Percentiles rank a stretch among this genome's conserved stretches.
Evolutionary conservation across 129 eudicot species (phyloP).

Genomic region (Dittrichia graveolens): DNA sequence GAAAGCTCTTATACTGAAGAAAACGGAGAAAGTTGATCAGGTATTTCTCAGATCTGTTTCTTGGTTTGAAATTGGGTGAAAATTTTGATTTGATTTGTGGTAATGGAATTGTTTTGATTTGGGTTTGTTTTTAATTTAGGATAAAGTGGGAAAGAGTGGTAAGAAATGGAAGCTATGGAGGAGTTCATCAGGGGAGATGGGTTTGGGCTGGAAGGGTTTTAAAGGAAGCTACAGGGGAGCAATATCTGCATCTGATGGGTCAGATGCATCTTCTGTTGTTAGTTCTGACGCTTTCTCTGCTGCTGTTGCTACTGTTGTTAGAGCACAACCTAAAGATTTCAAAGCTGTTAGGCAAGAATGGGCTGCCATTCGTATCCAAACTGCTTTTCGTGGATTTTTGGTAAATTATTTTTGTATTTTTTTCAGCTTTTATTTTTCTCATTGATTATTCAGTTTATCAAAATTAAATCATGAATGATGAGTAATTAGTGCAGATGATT

Average conservation of each 20-base stretch:
- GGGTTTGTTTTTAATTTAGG: constrained; percentile 40
- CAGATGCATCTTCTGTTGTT: constrained; percentile 63
- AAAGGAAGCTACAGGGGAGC: constrained; percentile 53
- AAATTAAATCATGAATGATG: too few species aligned
- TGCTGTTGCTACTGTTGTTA: constrained; percentile 85
- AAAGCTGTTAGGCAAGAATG: constrained; percentile 84
- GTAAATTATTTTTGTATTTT: constrained; percentile 34
- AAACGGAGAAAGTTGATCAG: constrained; percentile 65
- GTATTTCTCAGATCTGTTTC: constrained; percentile 34
- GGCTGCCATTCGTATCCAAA: constrained; percentile 98
- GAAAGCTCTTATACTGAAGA: constrained; percentile 66
- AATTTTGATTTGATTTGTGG: not conserved
- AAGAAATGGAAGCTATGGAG: constrained; percentile 94
- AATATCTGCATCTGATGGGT: constrained; percentile 62
- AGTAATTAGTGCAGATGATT: too few species aligned
- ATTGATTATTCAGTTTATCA: too few species aligned
- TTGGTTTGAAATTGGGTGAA: not conserved
- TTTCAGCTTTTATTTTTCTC: not conserved
- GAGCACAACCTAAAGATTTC: constrained; percentile 92
- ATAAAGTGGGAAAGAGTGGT: constrained; percentile 52
- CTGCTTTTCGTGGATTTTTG: constrained; percentile 94
- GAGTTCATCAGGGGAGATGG: constrained; percentile 76
- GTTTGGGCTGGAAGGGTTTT: constrained; percentile 70
- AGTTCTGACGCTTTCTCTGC: constrained; percentile 66
- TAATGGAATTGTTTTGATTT: not conserved